A percentile compares a stretch with the other conserved stretches of the same genome.
Conservation (phyloP, 2,329 filamentous ascomycete species). For the Colletotrichum sublineola region DNA sequence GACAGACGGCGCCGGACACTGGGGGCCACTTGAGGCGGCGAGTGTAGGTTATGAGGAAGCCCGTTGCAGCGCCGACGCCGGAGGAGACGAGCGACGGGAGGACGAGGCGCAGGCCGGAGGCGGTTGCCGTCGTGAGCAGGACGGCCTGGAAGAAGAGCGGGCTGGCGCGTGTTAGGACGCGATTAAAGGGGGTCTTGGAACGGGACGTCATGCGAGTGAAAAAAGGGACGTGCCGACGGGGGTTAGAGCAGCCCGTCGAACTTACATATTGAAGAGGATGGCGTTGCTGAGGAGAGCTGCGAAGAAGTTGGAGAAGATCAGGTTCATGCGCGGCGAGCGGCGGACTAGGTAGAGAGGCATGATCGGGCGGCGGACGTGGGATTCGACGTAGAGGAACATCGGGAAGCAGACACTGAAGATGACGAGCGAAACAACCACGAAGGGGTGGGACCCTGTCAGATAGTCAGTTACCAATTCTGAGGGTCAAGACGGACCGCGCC, state of each 20-base stretch:
- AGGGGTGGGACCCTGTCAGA: constrained; percentile 66
- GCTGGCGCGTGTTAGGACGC: constrained; percentile 50
- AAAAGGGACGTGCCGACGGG: neutral
- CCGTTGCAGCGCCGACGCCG: constrained; percentile 67
- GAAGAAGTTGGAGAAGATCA: constrained; percentile 69
- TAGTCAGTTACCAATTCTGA: constrained; percentile 23
- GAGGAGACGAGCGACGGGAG: constrained; percentile 71
- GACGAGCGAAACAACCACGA: constrained; percentile 65
- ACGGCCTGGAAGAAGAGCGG: constrained; percentile 84
- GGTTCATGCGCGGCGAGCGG: constrained; percentile 65
- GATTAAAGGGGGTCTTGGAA: neutral
- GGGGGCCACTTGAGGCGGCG: constrained; percentile 72
- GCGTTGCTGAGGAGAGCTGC: constrained; percentile 66
- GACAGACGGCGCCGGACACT: constrained; percentile 61
- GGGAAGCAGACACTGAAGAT: constrained; percentile 63
- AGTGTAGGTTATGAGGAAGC: constrained; percentile 72
- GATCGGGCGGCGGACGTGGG: constrained; percentile 65
- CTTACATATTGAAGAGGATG: constrained; percentile 71
- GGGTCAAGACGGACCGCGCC: neutral
- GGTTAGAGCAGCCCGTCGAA: neutral
- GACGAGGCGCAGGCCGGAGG: constrained; percentile 79
- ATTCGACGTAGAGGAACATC: constrained; percentile 66
- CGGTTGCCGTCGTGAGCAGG: constrained; percentile 76
- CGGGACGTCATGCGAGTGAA: neutral
- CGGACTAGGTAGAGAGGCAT: constrained; percentile 70